These are phyloP conservation scores for Fistulinella staudtii DNA, from an alignment of 1,284 basidiomycete genomes.

Conservation along the genomic window DNA sequence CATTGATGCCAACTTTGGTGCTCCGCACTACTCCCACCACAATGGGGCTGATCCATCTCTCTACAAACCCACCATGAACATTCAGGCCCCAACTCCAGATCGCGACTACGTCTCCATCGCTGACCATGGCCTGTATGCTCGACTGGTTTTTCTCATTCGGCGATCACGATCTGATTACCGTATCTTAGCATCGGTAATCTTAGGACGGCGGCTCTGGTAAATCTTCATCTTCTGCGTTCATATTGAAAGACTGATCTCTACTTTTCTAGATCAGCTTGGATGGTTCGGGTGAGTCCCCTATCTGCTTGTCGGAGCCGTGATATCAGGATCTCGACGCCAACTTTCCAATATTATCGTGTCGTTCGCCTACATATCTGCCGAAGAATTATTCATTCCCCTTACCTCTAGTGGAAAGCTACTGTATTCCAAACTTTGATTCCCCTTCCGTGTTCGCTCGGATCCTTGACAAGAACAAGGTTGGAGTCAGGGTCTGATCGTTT, in stretches of 20 bases:
- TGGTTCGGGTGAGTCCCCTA: conserved; percentile 59
- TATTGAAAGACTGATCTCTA: conserved; percentile 7
- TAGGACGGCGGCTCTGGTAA: conserved; percentile 71
- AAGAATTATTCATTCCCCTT: conserved; percentile 5
- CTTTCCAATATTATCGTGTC: no score
- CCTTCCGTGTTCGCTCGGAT: conserved; percentile 87
- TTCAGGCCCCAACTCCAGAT: conserved; percentile 29
- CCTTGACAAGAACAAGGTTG: conserved; percentile 74
- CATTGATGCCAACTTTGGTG: conserved; percentile 9
- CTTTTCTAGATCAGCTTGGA: conserved; percentile 60
- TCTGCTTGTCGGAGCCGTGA: neutral
- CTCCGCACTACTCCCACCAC: conserved; percentile 1
- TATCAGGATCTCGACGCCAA: neutral
- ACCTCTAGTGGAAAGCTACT: conserved; percentile 78
- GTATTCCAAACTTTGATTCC: conserved; percentile 90
- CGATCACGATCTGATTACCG: conserved; percentile 7
- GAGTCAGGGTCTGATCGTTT: neutral
- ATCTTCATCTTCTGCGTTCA: conserved; percentile 12
- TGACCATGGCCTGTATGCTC: conserved; percentile 65
- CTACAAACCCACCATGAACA: conserved; percentile 34
- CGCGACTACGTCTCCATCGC: conserved; percentile 63
- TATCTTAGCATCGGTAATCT: conserved; percentile 69
- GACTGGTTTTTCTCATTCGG: conserved; percentile 16
- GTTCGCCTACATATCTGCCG: neutral
- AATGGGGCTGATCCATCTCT: neutral